Base-by-base conservation (phyloP, 768 basidiomycete species). In the Mycena sanguinolenta region DNA sequence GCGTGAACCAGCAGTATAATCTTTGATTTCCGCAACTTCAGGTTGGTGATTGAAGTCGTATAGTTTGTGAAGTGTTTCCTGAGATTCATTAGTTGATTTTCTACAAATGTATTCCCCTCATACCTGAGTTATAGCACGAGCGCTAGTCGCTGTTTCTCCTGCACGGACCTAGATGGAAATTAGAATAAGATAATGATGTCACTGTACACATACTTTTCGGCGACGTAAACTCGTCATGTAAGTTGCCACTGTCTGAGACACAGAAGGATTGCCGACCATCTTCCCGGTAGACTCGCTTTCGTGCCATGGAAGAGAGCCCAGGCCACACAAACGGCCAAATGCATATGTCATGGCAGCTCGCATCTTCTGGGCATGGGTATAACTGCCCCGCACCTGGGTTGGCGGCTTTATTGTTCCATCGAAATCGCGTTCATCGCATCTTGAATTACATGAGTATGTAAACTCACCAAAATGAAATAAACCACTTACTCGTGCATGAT, bases 1-100 rank as follows among this genome's bases (percentile, higher is more conserved):
- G 1, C 67, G 67, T 8, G 25, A 38, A n/a, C 63, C 36, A 3
- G 63, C 53, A 0, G 65, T 19, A 28, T 65, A 64, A 67, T 60
- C 27, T 57, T 55, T 27, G 54, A 72, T 46, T 1, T 55, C 57
- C 49, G 19, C 62, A 12, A 17, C 13, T 19, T 44, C 21, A 19
- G 42, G 42, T 44, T 21, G 13, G 6, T 44, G 16, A 19, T 44
- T 44, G 42, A 44, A 44, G 16, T 44, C 16, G 42, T 44, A 44
- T 7, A 44, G 42, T 19, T 44, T 44, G 17, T 14, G 16, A 2
- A 44, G 42, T 2, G 42, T 44, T 44, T 44, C 42, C 42, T 44
- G 17, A n/a, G 21, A 14, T 38, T 38, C 13, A 13, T n/a, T n/a
- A n/a, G n/a, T n/a, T n/a, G n/a, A n/a, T n/a, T n/a, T 16, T 13